Evolutionary conservation across 108 stramenopile species (phyloP).

Genomic region (Schizochytrium sp.): DNA sequence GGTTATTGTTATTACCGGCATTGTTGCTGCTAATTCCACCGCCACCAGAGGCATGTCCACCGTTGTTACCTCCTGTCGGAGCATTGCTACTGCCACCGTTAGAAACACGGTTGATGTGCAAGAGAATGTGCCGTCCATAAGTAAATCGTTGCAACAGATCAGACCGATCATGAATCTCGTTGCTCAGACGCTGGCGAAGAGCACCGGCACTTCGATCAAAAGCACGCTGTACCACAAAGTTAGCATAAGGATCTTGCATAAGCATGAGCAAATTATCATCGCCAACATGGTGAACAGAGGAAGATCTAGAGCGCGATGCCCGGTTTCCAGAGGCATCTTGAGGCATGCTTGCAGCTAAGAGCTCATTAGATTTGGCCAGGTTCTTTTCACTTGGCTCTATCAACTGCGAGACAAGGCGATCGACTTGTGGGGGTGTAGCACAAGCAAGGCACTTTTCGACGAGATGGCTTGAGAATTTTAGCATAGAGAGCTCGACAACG

Average conservation of each 20-base stretch:
- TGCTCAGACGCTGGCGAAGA: background rate
- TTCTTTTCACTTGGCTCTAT: slow-evolving; percentile 30
- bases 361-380: slow-evolving; percentile 26
- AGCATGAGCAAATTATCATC: slow-evolving; percentile 51
- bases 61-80: too few species aligned
- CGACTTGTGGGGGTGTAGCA: slow-evolving; percentile 36
- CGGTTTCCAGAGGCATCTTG: background rate
- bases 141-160: slow-evolving; percentile 39
- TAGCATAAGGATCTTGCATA: slow-evolving; percentile 43
- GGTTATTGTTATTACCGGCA: background rate
- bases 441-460: slow-evolving; percentile 55
- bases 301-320: slow-evolving; percentile 6
- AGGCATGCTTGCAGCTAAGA: background rate
- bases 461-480: slow-evolving; percentile 45
- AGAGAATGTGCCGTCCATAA: slow-evolving; percentile 40
- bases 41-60: background rate
- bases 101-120: slow-evolving; percentile 42
- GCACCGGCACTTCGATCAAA: slow-evolving; percentile 23
- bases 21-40: background rate
- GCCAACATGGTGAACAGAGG: slow-evolving; percentile 5
- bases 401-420: slow-evolving; percentile 11
- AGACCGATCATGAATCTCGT: slow-evolving; percentile 43
- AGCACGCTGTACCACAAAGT: slow-evolving; percentile 57
- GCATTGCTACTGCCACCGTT: too few species aligned
- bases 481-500: slow-evolving; percentile 54